Base-by-base conservation (phyloP, 2,329 filamentous ascomycete species). In the Aspergillus thermomutatus region DNA sequence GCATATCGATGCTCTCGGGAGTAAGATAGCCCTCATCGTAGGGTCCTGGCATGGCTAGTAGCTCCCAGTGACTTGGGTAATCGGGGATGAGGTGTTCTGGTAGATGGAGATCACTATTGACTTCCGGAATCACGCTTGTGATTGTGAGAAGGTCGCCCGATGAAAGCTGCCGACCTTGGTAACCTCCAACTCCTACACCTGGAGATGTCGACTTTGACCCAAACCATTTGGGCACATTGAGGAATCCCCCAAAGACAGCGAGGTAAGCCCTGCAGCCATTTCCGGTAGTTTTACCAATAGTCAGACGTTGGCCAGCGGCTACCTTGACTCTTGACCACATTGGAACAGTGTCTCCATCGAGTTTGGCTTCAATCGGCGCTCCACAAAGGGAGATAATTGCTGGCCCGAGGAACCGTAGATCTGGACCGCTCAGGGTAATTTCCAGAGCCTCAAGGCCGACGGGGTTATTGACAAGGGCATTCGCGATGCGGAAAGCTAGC, bases 151-250 rank as follows among this genome's bases (percentile, higher is more conserved):
- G 68, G 61, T 85, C 83, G 1, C 83, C 82, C 1, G 82, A 74
- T 2, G 80, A 78, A 23, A 87, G 73, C 43, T 77, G 75, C 49
- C 84, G 75, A 4, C 83, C 84, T 68, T 87, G 84, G 47, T 84
- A 83, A 0, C 84, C 84, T 25, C 84, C 84, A 21, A 86, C 80
- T 0, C 76, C 79, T 17, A 85, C 80, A 50, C 83, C 74, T 1
- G 84, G 83, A 26, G 80, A 80, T 0, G 84, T 87, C 0, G 82
- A 80, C 62, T 86, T 87, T 19, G 81, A 84, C 1, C 80, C 81
- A 53, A 86, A 84, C 67, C 82, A 86, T 4, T 78, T 71, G 11
- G 83, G 80, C 0, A 86, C 76, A n/a, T 71, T 72, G 1, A 80
- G 78, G 53, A 85, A 78, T 0, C 83, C 83, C 7, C 83, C 82